phyloP scores from a whole-genome alignment of 202 grass and related monocot species.

The Setaria italica region DNA sequence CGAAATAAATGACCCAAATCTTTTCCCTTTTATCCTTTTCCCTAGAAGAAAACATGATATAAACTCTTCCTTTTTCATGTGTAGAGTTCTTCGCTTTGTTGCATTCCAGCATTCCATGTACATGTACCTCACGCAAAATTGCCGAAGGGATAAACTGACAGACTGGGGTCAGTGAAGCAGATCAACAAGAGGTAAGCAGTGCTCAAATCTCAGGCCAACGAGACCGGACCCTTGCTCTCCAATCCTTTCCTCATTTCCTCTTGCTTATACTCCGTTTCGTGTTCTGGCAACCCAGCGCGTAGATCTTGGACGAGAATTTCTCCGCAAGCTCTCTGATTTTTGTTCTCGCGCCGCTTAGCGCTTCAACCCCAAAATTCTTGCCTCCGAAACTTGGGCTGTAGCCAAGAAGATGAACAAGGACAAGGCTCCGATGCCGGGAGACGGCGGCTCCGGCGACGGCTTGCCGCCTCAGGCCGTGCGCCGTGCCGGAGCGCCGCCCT shows the following conservation, averaged over 20 bases:
- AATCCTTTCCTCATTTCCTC: conserved; percentile 14
- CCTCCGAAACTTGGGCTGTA: conserved; percentile 35
- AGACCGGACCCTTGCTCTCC: too few relatives aligned
- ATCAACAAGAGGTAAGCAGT: conserved; percentile 27
- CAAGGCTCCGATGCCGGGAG: conserved; percentile 54
- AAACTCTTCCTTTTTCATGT: conserved; percentile 9
- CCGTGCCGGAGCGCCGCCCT: conserved; percentile 26
- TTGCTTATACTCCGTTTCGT: conserved; percentile 24
- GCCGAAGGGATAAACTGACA: conserved; percentile 29
- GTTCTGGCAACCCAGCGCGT: conserved; percentile 23
- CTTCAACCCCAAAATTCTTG: conserved; percentile 29
- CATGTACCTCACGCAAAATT: conserved; percentile 34
- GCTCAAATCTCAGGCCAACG: conserved; percentile 41
- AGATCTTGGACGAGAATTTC: conserved; percentile 42
- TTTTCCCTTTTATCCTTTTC: background rate
- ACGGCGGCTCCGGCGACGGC: conserved; percentile 44
- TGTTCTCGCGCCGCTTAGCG: conserved; percentile 19
- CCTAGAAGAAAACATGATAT: background rate
- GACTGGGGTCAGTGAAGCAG: background rate
- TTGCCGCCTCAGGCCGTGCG: conserved; percentile 49
- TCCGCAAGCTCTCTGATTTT: background rate
- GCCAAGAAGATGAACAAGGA: conserved; percentile 58
- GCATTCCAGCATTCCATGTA: background rate
- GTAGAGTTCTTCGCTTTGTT: background rate
- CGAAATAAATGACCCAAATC: conserved; percentile 25